phyloP scores from a whole-genome alignment of 2,329 filamentous ascomycete genomes.

The Pleurostoma richardsiae region DNA sequence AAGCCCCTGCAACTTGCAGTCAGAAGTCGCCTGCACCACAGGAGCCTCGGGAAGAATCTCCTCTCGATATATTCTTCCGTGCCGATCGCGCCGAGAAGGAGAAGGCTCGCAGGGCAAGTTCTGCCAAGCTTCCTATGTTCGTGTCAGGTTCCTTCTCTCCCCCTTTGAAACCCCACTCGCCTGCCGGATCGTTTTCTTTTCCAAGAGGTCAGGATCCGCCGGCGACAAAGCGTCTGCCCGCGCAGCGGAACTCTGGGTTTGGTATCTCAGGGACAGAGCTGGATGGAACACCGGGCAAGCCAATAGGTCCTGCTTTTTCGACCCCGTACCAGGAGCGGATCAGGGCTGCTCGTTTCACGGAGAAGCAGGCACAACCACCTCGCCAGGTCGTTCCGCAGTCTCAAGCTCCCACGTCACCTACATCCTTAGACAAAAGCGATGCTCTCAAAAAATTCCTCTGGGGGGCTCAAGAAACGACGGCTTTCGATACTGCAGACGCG shows the following conservation, averaged over 20 bases:
- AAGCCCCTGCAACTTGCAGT: constrained; percentile 38
- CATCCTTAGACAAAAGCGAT: constrained; percentile 34
- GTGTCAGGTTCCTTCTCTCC: constrained; percentile 46
- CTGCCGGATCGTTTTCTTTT: constrained; percentile 20
- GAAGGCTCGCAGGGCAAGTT: constrained; percentile 49
- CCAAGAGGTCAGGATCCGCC: constrained; percentile 25
- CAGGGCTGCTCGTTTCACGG: constrained; percentile 41
- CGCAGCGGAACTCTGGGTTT: constrained; percentile 39
- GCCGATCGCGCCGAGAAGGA: constrained; percentile 77
- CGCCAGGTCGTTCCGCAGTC: constrained; percentile 6
- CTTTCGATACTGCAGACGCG: constrained; percentile 1
- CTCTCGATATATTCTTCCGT: constrained; percentile 85
- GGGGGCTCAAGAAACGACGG: constrained; percentile 23
- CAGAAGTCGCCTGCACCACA: constrained; percentile 26
- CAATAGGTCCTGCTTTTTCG: constrained; percentile 63
- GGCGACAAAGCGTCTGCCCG: constrained; percentile 28
- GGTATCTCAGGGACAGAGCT: constrained; percentile 66
- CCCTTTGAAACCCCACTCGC: constrained; percentile 28
- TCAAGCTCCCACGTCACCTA: constrained; percentile 14
- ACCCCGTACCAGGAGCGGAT: constrained; percentile 61
- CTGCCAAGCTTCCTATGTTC: constrained; percentile 34
- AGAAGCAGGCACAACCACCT: constrained; percentile 13
- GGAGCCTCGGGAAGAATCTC: constrained; percentile 56
- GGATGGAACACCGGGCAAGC: constrained; percentile 49
- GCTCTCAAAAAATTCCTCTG: constrained; percentile 55